These are phyloP conservation scores for Mallotus nudiflorus DNA, from an alignment of 345 rosid genomes.

Conservation along the genomic window DNA sequence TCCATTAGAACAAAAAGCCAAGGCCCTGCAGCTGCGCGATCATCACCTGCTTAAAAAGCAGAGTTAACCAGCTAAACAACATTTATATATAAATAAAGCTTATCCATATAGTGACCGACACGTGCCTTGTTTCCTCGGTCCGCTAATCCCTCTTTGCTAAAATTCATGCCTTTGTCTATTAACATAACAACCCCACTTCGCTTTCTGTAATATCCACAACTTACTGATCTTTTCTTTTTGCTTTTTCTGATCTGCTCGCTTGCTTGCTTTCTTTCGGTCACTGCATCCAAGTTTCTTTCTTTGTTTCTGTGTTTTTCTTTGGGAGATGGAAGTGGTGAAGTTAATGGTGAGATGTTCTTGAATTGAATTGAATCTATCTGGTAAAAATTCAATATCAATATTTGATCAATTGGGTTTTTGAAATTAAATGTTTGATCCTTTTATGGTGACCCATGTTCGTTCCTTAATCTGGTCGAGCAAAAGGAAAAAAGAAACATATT, in stretches of 20 bases:
- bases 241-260: background rate
- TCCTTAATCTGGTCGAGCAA: constrained; percentile 46
- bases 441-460: constrained; percentile 38
- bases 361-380: background rate
- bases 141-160: constrained; percentile 31
- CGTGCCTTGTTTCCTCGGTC: constrained; percentile 31
- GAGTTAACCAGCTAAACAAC: too few relatives aligned
- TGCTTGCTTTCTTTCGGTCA: too few relatives aligned
- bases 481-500: constrained; percentile 22
- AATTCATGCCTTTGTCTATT: constrained; percentile 17
- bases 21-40: too few relatives aligned
- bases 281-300: too few relatives aligned
- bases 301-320: background rate
- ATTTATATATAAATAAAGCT: constrained; percentile 4
- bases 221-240: background rate
- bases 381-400: constrained; percentile 4
- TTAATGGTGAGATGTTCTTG: too few relatives aligned
- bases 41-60: background rate
- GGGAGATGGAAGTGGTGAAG: constrained; percentile 6
- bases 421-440: constrained; percentile 30
- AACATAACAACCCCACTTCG: constrained; percentile 28
- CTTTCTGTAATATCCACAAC: constrained; percentile 16
- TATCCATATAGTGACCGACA: constrained; percentile 23
- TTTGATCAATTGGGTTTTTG: constrained; percentile 1
- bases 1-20: too few relatives aligned